phyloP scores from a whole-genome alignment of 257 asterid genomes.

The Euphrasia confusa region DNA sequence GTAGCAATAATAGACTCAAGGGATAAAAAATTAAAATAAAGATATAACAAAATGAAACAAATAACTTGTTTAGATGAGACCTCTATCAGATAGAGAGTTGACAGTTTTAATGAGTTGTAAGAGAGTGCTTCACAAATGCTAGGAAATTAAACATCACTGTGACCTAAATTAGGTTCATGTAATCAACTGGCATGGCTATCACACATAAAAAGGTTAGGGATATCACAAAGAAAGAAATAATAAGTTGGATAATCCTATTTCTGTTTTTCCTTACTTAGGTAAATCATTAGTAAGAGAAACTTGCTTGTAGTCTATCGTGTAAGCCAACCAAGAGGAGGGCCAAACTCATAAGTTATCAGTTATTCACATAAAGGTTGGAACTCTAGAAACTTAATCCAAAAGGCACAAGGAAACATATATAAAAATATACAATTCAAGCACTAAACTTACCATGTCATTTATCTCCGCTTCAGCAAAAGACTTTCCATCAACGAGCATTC shows the following conservation, averaged over 20 bases:
- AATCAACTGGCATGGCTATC: constrained; percentile 14
- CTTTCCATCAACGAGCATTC: constrained; percentile 96
- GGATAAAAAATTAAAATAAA: constrained; percentile 14
- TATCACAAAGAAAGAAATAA: constrained; percentile 1
- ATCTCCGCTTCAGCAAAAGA: constrained; percentile 99
- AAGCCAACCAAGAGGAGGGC: constrained; percentile 12
- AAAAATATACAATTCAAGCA: neutral
- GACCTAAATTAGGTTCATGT: neutral
- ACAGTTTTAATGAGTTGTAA: neutral
- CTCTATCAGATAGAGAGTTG: neutral
- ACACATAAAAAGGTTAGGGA: constrained; percentile 1
- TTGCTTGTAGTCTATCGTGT: neutral
- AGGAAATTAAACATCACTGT: too few relatives aligned
- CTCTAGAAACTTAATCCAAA: neutral
- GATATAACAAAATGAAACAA: neutral
- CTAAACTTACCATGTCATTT: constrained; percentile 80
- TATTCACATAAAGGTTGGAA: constrained; percentile 4
- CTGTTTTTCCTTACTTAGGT: neutral
- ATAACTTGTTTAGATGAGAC: constrained; percentile 5
- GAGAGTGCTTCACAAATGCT: too few relatives aligned
- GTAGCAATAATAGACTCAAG: constrained; percentile 20
- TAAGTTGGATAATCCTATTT: neutral
- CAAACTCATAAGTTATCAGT: constrained; percentile 21
- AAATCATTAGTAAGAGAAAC: constrained; percentile 1
- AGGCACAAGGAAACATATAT: constrained; percentile 12